These are phyloP conservation scores for Rubia tinctorum DNA, from an alignment of 305 asterid species.

Conservation along the genomic window DNA sequence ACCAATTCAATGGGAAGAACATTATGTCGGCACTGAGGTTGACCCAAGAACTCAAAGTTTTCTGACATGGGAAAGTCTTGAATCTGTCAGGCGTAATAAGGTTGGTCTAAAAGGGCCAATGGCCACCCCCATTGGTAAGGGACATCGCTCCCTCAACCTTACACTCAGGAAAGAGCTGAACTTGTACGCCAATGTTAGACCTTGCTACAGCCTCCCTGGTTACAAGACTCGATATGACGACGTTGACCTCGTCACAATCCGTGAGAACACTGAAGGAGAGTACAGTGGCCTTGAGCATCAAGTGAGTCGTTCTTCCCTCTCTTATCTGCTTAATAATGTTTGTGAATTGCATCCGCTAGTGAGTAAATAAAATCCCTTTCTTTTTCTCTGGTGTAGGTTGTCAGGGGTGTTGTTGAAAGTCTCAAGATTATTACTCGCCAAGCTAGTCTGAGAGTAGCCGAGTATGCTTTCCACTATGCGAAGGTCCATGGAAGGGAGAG, in stretches of 20 bases:
- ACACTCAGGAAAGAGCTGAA: slow-evolving; percentile 97
- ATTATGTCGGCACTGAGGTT: slow-evolving; percentile 78
- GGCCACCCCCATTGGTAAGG: slow-evolving; percentile 99
- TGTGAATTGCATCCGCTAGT: not conserved
- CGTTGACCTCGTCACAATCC: slow-evolving; percentile 89
- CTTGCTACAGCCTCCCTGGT: slow-evolving; percentile 97
- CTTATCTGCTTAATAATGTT: not conserved
- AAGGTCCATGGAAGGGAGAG: slow-evolving; percentile 88
- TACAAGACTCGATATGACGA: slow-evolving; percentile 95
- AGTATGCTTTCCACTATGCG: slow-evolving; percentile 96
- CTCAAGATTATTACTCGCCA: slow-evolving; percentile 96
- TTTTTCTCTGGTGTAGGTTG: slow-evolving; percentile 53
- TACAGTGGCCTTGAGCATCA: slow-evolving; percentile 99
- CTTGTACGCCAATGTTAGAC: slow-evolving; percentile 97
- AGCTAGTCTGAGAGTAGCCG: slow-evolving; percentile 96
- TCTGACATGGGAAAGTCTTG: slow-evolving; percentile 98
- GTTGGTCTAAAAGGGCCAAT: slow-evolving; percentile 97
- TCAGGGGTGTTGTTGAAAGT: slow-evolving; percentile 98
- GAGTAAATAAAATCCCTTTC: slow-evolving; percentile 11
- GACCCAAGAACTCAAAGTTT: slow-evolving; percentile 99
- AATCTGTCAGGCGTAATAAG: slow-evolving; percentile 80
- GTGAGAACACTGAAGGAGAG: slow-evolving; percentile 99
- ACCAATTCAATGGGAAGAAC: slow-evolving; percentile 99
- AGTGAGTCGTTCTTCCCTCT: slow-evolving; percentile 32
- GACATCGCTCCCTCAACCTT: slow-evolving; percentile 96